These are phyloP conservation scores for Gossypium thurberi DNA, from an alignment of 345 rosid species.

Conservation along the genomic window DNA sequence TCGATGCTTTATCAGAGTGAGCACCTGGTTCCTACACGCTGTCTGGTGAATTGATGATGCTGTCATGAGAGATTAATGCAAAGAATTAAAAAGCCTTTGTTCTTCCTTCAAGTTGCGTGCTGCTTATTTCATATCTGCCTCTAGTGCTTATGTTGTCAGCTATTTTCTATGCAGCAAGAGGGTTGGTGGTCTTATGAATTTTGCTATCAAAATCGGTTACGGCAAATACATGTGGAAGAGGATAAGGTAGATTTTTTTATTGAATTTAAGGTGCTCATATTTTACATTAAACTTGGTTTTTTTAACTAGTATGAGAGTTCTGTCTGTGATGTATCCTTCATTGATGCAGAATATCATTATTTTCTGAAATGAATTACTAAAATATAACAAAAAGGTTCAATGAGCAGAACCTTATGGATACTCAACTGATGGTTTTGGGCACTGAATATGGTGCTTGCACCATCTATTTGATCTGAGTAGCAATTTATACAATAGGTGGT, in stretches of 20 bases:
- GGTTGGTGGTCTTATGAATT: slow-evolving; percentile 99
- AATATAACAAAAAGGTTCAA: background rate
- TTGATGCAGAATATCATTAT: background rate
- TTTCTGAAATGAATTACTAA: background rate
- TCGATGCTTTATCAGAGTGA: slow-evolving; percentile 58
- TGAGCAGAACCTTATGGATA: background rate
- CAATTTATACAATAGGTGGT: background rate
- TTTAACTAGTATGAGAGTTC: background rate
- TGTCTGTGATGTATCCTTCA: background rate
- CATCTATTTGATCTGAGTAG: slow-evolving; percentile 1
- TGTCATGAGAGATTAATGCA: background rate
- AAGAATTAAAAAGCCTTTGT: slow-evolving; percentile 1
- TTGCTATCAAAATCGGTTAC: slow-evolving; percentile 52
- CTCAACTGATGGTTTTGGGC: background rate
- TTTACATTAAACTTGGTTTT: background rate
- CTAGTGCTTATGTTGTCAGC: background rate
- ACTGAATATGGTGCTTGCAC: background rate
- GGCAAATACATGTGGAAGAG: slow-evolving; percentile 71
- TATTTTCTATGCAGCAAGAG: slow-evolving; percentile 62
- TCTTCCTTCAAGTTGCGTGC: background rate
- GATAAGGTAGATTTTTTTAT: slow-evolving; percentile 42
- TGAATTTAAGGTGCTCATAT: background rate
- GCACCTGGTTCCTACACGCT: slow-evolving; percentile 12
- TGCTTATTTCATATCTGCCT: background rate
- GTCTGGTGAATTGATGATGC: slow-evolving; percentile 6